These are phyloP conservation scores for Penicillium canariense DNA, from an alignment of 495 filamentous ascomycete species.

Conservation along the genomic window DNA sequence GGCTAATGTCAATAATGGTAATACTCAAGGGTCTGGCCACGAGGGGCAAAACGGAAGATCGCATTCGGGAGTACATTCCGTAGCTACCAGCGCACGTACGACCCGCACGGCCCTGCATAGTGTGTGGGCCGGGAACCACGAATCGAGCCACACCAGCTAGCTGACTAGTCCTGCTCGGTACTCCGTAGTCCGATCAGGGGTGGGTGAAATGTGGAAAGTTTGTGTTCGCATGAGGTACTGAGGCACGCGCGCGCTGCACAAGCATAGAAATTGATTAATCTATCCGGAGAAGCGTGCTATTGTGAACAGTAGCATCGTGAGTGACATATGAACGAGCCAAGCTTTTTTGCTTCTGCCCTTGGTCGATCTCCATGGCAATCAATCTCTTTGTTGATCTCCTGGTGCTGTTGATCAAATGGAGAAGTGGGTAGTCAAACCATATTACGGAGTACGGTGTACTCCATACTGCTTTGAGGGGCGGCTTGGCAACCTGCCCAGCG, in stretches of 20 bases:
- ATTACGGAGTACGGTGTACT: not conserved
- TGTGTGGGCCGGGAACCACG: not conserved
- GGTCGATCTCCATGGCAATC: not conserved
- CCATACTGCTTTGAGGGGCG: not conserved
- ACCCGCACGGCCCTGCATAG: slow-evolving; percentile 3
- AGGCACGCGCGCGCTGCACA: not conserved
- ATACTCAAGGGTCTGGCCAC: slow-evolving; percentile 5
- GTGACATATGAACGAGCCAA: not conserved
- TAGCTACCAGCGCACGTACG: not conserved
- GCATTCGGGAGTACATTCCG: slow-evolving; percentile 13
- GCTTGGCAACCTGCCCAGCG: not conserved
- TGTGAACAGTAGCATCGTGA: not conserved
- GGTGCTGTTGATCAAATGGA: not conserved
- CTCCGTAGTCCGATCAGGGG: not conserved
- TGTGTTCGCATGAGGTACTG: not conserved
- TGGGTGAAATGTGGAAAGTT: not conserved
- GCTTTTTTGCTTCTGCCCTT: not conserved
- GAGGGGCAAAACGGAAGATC: not conserved
- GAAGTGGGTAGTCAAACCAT: not conserved
- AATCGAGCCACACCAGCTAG: not conserved
- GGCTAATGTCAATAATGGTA: too few species aligned
- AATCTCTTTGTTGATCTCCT: not conserved
- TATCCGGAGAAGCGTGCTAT: not conserved
- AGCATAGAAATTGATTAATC: not conserved
- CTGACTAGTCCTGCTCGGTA: not conserved